Conservation (phyloP, 805 yeast genomes). For the Wickerhamiella vanderwaltii region DNA sequence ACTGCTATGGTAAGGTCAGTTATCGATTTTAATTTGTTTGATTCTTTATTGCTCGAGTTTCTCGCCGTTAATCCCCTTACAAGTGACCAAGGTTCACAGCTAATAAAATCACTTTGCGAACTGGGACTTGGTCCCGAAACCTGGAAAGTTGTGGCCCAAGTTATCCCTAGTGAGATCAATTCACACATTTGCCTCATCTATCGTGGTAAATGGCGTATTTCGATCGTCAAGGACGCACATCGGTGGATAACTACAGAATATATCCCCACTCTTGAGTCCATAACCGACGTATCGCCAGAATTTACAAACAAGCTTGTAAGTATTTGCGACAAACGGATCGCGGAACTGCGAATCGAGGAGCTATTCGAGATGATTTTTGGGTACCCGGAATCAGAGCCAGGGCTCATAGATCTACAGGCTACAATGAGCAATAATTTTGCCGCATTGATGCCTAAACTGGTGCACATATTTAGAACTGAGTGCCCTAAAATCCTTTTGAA, state of each 20-base stretch:
- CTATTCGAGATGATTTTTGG: slow-evolving; percentile 44
- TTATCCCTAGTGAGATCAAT: slow-evolving; percentile 15
- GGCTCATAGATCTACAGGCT: slow-evolving; percentile 45
- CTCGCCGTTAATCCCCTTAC: not conserved
- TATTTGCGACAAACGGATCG: slow-evolving; percentile 13
- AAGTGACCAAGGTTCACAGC: not conserved
- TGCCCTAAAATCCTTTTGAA: slow-evolving; percentile 46
- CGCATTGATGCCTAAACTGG: slow-evolving; percentile 41
- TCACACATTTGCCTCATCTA: slow-evolving; percentile 13
- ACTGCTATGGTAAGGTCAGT: slow-evolving; percentile 19
- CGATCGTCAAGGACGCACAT: slow-evolving; percentile 10
- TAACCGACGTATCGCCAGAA: not conserved
- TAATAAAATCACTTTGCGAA: slow-evolving; percentile 9
- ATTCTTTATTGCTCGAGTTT: slow-evolving; percentile 10
- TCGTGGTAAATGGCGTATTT: slow-evolving; percentile 13
- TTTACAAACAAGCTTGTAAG: not conserved
- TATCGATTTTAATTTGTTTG: slow-evolving; percentile 12
- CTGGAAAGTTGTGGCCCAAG: slow-evolving; percentile 16
- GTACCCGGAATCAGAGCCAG: slow-evolving; percentile 41
- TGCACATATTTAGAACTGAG: slow-evolving; percentile 36
- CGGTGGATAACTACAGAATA: slow-evolving; percentile 14
- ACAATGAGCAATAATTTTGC: slow-evolving; percentile 34
- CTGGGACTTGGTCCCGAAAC: slow-evolving; percentile 21
- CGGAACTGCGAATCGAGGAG: slow-evolving; percentile 41
- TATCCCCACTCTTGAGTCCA: slow-evolving; percentile 9